Base-by-base conservation (phyloP, 164 flowering plant genomes). In the Berberis thunbergii region DNA sequence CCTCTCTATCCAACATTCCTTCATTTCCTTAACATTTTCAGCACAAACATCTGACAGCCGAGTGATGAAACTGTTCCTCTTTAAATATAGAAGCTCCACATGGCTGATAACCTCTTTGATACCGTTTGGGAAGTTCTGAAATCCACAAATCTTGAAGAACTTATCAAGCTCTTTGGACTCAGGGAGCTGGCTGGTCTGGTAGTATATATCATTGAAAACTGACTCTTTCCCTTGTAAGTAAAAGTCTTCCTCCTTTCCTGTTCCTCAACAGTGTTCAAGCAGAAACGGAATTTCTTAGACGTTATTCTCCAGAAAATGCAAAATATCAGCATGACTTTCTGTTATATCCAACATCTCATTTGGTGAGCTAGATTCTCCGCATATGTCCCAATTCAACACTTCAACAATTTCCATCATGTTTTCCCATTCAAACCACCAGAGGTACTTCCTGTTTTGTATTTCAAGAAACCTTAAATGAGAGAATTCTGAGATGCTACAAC, bases 1-100 rank as follows among this genome's bases (percentile, higher is more conserved):
- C 56, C 50, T 2, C 53, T 70, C 65, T 2, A 76, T 48, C 74
- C 74, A 73, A 63, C 72, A 73, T 7, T 71, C 64, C 58, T 65
- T 68, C 42, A 70, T 59, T 50, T 5, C 26, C 43, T 54, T 63
- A 41, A 66, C 8, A 8, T 61, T 69, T 0, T 41, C 54, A 12
- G 45, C 10, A 49, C 62, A 52, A 3, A 71, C 41, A 44, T 65
- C 59, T 8, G 69, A 71, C 9, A 74, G 54, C 42, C 48, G 41
- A 4, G 12, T 69, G 45, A 61, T 9, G 52, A 53, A 66, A 2
- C 13, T n/a, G 52, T 69, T 69, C 6, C 69, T 73, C 59, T 69
- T 45, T 8, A 74, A 49, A 9, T 43, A 61, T 40, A 72, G 13
- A 58, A 13, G 49, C 8, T 66, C 63, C 38, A 69, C 65, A 46